Conservation (phyloP, 306 rosid genomes). For the Dryas drummondii region DNA sequence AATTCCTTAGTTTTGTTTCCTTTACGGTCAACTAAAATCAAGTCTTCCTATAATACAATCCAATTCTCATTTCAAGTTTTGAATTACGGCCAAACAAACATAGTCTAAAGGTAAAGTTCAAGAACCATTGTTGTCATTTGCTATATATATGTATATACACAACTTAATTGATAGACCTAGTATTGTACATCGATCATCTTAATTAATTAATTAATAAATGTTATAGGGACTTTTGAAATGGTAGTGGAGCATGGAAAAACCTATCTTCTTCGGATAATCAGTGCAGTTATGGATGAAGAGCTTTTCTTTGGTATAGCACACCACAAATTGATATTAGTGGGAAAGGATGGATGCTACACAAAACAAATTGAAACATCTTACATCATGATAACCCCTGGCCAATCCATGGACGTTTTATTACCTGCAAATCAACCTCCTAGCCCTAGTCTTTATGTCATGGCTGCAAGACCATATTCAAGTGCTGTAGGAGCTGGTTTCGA, state of each 20-base stretch:
- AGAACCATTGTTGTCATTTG: too few species aligned
- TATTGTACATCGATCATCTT: too few species aligned
- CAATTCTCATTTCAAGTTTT: too few species aligned
- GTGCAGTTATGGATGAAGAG: conserved; percentile 47
- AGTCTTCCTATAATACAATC: too few species aligned
- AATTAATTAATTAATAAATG: too few species aligned
- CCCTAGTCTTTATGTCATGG: conserved; percentile 45
- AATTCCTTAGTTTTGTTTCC: too few species aligned
- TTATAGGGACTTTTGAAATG: conserved; percentile 43
- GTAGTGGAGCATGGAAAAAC: conserved; percentile 42
- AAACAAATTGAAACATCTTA: conserved; percentile 43
- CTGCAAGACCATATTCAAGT: conserved; percentile 45
- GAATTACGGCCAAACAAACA: too few species aligned
- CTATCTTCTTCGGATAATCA: conserved; percentile 52
- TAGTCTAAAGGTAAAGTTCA: too few species aligned
- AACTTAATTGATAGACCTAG: too few species aligned
- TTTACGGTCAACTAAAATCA: too few species aligned
- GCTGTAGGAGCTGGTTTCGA: conserved; percentile 20
- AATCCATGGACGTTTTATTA: conserved; percentile 50
- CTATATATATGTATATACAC: too few species aligned
- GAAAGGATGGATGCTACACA: conserved; percentile 51
- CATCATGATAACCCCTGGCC: conserved; percentile 57
- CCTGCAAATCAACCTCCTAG: conserved; percentile 38
- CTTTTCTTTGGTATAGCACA: conserved; percentile 50
- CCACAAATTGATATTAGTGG: conserved; percentile 52